Conservation (phyloP, 2,329 filamentous ascomycete genomes). For the Lasiodiplodia sp. region DNA sequence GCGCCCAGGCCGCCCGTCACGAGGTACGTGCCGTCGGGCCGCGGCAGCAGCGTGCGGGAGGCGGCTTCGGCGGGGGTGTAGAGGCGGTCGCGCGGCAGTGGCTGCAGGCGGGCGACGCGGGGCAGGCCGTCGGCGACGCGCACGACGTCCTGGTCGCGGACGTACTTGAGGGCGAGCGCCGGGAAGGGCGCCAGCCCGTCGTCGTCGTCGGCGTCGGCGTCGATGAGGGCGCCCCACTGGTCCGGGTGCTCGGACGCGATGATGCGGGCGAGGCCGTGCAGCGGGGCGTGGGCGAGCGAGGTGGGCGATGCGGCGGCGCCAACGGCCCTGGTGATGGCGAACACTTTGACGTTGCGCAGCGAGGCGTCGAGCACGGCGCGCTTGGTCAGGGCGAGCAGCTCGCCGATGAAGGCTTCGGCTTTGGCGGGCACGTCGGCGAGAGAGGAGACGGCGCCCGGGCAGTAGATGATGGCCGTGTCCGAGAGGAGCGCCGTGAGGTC, state of each 20-base stretch:
- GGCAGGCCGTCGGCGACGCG: slow-evolving; percentile 49
- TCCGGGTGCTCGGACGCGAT: slow-evolving; percentile 50
- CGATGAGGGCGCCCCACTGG: slow-evolving; percentile 48
- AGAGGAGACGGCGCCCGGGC: slow-evolving; percentile 31
- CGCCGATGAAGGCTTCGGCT: slow-evolving; percentile 35
- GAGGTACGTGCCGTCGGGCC: slow-evolving; percentile 51
- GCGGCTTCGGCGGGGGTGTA: neutral
- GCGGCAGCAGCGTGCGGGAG: slow-evolving; percentile 34
- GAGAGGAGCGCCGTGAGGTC: slow-evolving; percentile 28
- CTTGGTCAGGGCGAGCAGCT: slow-evolving; percentile 36
- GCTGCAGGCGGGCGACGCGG: slow-evolving; percentile 42
- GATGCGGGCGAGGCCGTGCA: slow-evolving; percentile 49
- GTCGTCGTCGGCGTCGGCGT: slow-evolving; percentile 40
- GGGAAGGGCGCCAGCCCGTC: slow-evolving; percentile 44
- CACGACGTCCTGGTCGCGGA: slow-evolving; percentile 48
- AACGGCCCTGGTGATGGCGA: slow-evolving; percentile 39
- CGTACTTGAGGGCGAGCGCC: slow-evolving; percentile 48
- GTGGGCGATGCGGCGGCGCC: slow-evolving; percentile 37
- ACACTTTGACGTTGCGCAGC: slow-evolving; percentile 36
- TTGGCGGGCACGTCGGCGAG: slow-evolving; percentile 32
- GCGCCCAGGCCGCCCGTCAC: slow-evolving; percentile 53
- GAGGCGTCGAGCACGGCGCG: slow-evolving; percentile 28
- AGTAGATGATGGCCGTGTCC: slow-evolving; percentile 33
- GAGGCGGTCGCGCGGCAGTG: slow-evolving; percentile 34
- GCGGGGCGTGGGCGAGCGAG: slow-evolving; percentile 44